Evolutionary conservation across 139 green algal species (phyloP).

Genomic region (Coelastrella sp.): DNA sequence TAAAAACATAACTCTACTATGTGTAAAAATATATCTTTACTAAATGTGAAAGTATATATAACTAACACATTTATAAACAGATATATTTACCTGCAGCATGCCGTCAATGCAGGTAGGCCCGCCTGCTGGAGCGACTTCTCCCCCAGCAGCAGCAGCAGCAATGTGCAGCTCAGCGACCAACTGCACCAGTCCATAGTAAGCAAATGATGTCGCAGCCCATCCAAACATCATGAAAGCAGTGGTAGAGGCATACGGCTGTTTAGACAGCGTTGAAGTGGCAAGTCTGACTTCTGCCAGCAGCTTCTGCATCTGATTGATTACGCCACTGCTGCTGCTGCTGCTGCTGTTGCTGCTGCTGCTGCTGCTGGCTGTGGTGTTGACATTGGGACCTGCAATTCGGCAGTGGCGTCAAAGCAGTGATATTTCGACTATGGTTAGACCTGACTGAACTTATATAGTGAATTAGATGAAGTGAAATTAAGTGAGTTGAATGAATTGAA

Average conservation of each 20-base stretch:
- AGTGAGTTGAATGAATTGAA: no score
- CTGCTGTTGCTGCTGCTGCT: background rate
- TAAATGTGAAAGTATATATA: no score
- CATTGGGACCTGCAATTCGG: no score
- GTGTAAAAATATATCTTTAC: no score
- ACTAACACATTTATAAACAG: no score
- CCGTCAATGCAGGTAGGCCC: constrained; percentile 5
- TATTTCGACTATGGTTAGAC: no score
- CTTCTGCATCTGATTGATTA: constrained; percentile 11
- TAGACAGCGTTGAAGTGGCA: background rate
- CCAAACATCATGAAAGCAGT: constrained; percentile 77
- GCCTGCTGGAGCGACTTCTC: background rate
- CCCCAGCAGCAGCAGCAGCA: background rate
- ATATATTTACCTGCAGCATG: constrained; percentile 6
- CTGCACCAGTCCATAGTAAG: constrained; percentile 87
- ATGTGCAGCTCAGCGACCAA: constrained; percentile 74
- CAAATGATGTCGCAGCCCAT: constrained; percentile 77
- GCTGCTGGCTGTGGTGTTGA: background rate
- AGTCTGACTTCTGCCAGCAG: background rate
- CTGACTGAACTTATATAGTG: no score
- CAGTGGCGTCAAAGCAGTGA: no score
- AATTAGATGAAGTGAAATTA: no score
- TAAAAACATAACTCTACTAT: no score
- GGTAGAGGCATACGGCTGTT: constrained; percentile 16
- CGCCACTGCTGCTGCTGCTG: background rate